Evolutionary conservation across 2,329 filamentous ascomycete genomes (phyloP).

Genomic region (Emericellopsis cladophorae): DNA sequence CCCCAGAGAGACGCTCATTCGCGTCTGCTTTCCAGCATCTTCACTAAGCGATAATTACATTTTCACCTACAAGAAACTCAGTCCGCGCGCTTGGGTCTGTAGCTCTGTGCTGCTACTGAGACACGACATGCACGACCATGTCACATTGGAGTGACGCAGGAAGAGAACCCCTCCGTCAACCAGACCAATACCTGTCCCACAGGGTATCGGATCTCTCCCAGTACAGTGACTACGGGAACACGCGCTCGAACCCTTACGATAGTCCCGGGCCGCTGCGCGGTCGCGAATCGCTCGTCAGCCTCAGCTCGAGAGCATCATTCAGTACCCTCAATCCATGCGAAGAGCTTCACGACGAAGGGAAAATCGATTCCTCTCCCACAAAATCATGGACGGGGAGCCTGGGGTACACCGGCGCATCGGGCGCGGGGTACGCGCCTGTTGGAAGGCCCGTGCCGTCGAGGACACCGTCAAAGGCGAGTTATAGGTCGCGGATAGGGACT

Average conservation of each 20-base stretch:
- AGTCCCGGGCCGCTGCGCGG: slow-evolving; percentile 13
- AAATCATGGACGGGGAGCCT: neutral
- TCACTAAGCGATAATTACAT: no score
- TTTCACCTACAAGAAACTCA: no score
- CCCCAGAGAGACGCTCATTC: no score
- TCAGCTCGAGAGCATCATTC: slow-evolving; percentile 14
- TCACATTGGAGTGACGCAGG: slow-evolving; percentile 15
- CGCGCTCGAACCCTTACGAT: slow-evolving; percentile 11
- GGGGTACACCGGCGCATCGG: slow-evolving; percentile 3
- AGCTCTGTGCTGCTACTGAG: no score
- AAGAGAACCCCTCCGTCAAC: slow-evolving; percentile 13
- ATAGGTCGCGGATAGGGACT: neutral
- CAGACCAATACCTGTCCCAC: slow-evolving; percentile 13
- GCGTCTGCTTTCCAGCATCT: no score
- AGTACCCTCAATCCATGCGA: slow-evolving; percentile 5
- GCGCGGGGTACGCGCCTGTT: slow-evolving; percentile 13
- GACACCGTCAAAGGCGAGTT: neutral
- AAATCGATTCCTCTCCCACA: neutral
- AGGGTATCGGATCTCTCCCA: slow-evolving; percentile 20
- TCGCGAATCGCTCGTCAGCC: slow-evolving; percentile 24
- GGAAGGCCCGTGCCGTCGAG: neutral
- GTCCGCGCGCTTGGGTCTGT: no score
- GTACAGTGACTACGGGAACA: slow-evolving; percentile 11
- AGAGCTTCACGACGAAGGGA: slow-evolving; percentile 1
- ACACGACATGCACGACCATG: slow-evolving; percentile 9